A percentile compares a stretch with the other conserved stretches of the same genome.
These are phyloP conservation scores for Rhizoclosmatium hyalinum DNA, from an alignment of 371 early-diverging fungal genomes.

Conservation along the genomic window DNA sequence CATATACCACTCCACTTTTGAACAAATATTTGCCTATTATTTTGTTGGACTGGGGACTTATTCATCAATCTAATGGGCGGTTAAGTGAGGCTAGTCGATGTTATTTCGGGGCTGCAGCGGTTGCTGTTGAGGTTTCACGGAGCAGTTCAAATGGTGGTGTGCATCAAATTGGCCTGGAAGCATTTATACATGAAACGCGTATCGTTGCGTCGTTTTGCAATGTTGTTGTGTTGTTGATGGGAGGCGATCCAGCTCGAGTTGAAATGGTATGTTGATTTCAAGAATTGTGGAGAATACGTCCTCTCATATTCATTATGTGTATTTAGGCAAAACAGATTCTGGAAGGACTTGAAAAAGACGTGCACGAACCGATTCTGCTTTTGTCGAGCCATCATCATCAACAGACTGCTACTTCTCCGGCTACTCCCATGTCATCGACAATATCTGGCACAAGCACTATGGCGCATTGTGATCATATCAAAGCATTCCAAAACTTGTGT, in stretches of 20 bases:
- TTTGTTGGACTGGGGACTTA: slow-evolving; percentile 26
- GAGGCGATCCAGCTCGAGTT: neutral
- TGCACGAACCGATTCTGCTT: neutral
- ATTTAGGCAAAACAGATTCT: slow-evolving; percentile 20
- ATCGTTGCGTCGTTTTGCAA: slow-evolving; percentile 25
- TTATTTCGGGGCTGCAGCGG: slow-evolving; percentile 28
- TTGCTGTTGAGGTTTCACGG: slow-evolving; percentile 11
- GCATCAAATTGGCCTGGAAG: slow-evolving; percentile 1
- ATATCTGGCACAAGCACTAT: neutral
- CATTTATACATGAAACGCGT: slow-evolving; percentile 5
- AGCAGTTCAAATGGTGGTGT: neutral
- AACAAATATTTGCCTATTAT: slow-evolving; percentile 12
- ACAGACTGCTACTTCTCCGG: neutral
- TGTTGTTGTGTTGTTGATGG: slow-evolving; percentile 4
- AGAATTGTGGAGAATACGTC: too few species aligned
- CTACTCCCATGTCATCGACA: neutral
- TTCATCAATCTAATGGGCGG: slow-evolving; percentile 20
- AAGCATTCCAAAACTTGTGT: slow-evolving; percentile 3
- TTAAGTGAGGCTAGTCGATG: slow-evolving; percentile 19
- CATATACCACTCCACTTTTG: neutral
- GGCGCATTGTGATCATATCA: slow-evolving; percentile 13
- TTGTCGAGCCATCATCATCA: neutral
- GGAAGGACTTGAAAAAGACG: slow-evolving; percentile 11
- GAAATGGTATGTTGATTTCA: slow-evolving; percentile 8
- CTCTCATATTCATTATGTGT: too few species aligned